These are phyloP conservation scores for Stramenopiles sp. DNA, from an alignment of 352 stramenopile species.

Conservation along the genomic window DNA sequence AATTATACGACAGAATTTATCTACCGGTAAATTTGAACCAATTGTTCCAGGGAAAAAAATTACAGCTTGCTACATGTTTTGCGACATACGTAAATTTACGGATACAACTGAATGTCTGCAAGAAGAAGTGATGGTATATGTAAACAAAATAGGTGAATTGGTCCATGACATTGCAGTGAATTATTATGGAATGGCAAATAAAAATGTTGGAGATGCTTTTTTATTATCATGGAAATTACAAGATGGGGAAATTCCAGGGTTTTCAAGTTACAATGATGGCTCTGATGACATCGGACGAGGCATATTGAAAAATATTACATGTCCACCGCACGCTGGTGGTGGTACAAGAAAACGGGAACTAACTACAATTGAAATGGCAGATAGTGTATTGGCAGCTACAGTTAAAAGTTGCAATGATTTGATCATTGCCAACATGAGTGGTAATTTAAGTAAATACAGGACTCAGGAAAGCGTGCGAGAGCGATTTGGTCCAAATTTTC, in stretches of 20 bases:
- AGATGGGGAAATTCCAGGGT: slow-evolving; percentile 50
- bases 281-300: slow-evolving; percentile 29
- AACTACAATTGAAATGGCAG: slow-evolving; percentile 41
- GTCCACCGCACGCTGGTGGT: background rate
- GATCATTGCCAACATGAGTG: slow-evolving; percentile 59
- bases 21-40: slow-evolving; percentile 69
- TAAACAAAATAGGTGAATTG: slow-evolving; percentile 88
- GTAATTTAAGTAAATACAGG: slow-evolving; percentile 49
- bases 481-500: slow-evolving; percentile 56
- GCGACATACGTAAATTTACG: slow-evolving; percentile 85
- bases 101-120: slow-evolving; percentile 68
- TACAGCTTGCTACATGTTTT: slow-evolving; percentile 84
- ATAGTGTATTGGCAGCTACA: slow-evolving; percentile 81
- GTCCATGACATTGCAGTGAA: slow-evolving; percentile 76
- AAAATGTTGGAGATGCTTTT: slow-evolving; percentile 83
- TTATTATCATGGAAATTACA: slow-evolving; percentile 87
- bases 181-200: slow-evolving; percentile 81
- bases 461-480: slow-evolving; percentile 47
- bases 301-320: background rate
- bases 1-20: slow-evolving; percentile 95
- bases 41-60: slow-evolving; percentile 92
- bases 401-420: slow-evolving; percentile 88
- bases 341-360: background rate
- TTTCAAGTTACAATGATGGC: slow-evolving; percentile 52
- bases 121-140: slow-evolving; percentile 87